A percentile compares a stretch with the other conserved stretches of the same genome.
Evolutionary conservation across 164 flowering plant species (phyloP).

Genomic region (Stephania japonica): DNA sequence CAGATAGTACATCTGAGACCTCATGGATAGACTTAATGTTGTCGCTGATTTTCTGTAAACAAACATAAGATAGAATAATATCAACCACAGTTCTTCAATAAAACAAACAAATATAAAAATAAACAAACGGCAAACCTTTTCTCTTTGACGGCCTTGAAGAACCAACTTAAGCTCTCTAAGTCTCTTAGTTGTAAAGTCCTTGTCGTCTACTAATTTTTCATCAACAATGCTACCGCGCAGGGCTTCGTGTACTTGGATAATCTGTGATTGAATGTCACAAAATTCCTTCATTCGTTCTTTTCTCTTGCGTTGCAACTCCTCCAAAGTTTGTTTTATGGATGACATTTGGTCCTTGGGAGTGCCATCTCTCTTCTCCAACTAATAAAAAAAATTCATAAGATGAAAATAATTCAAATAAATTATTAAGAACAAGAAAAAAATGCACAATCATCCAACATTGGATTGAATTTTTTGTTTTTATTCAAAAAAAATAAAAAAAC

Average conservation of each 20-base stretch:
- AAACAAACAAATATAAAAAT: too few relatives aligned
- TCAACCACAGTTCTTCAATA: too few relatives aligned
- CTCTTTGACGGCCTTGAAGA: too few relatives aligned
- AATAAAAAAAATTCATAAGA: background rate
- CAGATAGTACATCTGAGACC: conserved; percentile 52
- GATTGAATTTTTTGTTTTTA: too few relatives aligned
- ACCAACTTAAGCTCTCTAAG: conserved; percentile 48
- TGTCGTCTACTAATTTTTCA: conserved; percentile 43
- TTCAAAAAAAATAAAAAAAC: too few relatives aligned
- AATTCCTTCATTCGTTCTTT: conserved; percentile 43
- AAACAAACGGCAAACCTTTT: conserved; percentile 64
- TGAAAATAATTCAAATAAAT: background rate
- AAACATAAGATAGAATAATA: too few relatives aligned
- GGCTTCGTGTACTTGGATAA: conserved; percentile 47
- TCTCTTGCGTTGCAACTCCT: conserved; percentile 52
- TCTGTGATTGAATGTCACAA: too few relatives aligned
- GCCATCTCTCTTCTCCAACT: conserved; percentile 41
- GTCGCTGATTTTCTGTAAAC: too few relatives aligned
- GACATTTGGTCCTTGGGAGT: conserved; percentile 56
- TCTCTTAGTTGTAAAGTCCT: conserved; percentile 47
- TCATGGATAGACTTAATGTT: conserved; percentile 53
- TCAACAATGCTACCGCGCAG: conserved; percentile 31
- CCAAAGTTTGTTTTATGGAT: conserved; percentile 43
- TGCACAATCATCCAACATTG: too few relatives aligned
- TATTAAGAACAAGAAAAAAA: background rate